These are phyloP conservation scores for Dioscorea cayenensis DNA, from an alignment of 116 monocot genomes.

Conservation along the genomic window DNA sequence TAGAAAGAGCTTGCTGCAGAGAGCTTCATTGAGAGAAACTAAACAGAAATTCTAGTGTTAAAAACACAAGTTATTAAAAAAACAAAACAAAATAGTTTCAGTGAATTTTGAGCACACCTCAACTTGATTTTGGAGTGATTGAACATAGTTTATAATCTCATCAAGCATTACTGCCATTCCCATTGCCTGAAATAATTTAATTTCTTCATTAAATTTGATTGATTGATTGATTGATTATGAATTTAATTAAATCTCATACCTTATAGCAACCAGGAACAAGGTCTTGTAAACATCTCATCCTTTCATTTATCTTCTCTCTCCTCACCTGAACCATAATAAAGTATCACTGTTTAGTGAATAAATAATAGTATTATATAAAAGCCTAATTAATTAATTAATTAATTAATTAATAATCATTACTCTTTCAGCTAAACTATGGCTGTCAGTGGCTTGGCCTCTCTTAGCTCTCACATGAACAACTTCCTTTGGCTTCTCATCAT, in stretches of 20 bases:
- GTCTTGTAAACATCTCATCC: conserved; percentile 50
- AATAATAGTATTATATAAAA: too few relatives aligned
- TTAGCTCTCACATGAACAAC: conserved; percentile 59
- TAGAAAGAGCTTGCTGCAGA: conserved; percentile 39
- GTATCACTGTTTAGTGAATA: too few relatives aligned
- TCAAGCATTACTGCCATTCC: conserved; percentile 63
- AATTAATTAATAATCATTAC: conserved; percentile 11
- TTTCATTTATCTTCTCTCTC: conserved; percentile 65
- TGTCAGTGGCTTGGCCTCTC: conserved; percentile 63
- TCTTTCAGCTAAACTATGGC: conserved; percentile 61
- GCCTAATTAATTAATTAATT: too few relatives aligned
- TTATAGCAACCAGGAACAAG: conserved; percentile 73
- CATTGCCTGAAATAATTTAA: conserved; percentile 28
- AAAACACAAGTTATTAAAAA: not conserved
- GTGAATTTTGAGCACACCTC: conserved; percentile 32
- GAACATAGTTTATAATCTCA: conserved; percentile 72
- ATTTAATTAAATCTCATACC: conserved; percentile 8
- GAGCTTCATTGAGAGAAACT: conserved; percentile 81
- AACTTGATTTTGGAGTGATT: conserved; percentile 73
- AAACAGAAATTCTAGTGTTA: not conserved
- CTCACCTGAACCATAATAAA: conserved; percentile 28
- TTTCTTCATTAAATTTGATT: too few relatives aligned
- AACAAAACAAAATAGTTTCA: not conserved
- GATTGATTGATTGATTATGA: too few relatives aligned
- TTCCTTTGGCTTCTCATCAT: conserved; percentile 25